phyloP scores from a whole-genome alignment of 2,329 filamentous ascomycete genomes.

The Ophiognomonia clavigignenti-juglandacearum region DNA sequence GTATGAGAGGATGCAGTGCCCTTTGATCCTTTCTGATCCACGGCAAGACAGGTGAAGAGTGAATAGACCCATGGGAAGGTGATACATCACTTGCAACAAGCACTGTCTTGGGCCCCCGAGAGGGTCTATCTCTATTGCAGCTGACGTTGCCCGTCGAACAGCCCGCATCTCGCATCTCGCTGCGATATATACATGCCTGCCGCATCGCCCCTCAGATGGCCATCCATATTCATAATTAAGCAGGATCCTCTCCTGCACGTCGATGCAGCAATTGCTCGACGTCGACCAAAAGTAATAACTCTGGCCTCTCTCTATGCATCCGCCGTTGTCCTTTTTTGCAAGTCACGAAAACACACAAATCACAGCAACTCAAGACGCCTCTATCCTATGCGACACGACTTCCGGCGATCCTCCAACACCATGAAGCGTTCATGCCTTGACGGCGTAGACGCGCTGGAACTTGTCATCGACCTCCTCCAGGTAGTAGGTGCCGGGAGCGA shows the following conservation, averaged over 20 bases:
- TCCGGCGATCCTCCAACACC: constrained; percentile 37
- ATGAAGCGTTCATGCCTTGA: constrained; percentile 58
- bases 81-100: no score
- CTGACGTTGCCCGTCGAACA: constrained; percentile 30
- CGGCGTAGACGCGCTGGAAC: constrained; percentile 74
- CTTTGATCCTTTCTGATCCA: no score
- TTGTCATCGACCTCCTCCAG: constrained; percentile 76
- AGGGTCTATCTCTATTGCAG: constrained; percentile 15
- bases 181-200: constrained; percentile 22
- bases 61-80: no score
- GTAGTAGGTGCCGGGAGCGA: constrained; percentile 69
- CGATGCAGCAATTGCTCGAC: constrained; percentile 9
- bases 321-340: no score
- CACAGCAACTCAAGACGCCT: constrained; percentile 28
- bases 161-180: constrained; percentile 23
- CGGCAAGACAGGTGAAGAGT: no score
- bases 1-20: no score
- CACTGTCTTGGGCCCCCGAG: constrained; percentile 5
- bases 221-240: constrained; percentile 15
- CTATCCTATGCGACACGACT: constrained; percentile 16
- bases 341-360: constrained; percentile 22
- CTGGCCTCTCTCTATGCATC: constrained; percentile 6
- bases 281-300: background rate
- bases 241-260: constrained; percentile 5
- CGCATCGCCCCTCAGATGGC: constrained; percentile 8